Evolutionary conservation across 2,329 filamentous ascomycete species (phyloP).

Genomic region (Claviceps purpurea): DNA sequence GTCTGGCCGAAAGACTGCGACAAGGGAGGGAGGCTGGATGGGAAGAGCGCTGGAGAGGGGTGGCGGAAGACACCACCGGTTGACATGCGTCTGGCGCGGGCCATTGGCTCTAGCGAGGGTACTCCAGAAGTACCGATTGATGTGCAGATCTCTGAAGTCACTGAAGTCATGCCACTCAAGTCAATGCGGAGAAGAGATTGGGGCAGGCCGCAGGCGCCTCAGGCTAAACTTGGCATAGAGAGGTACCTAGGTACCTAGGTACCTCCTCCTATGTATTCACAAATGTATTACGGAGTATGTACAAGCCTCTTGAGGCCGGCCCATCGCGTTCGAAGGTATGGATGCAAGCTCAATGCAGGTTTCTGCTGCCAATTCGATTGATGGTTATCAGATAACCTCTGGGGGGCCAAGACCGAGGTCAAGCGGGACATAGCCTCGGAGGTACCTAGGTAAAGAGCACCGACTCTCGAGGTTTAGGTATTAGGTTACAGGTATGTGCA

Average conservation of each 20-base stretch:
- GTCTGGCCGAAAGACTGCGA: neutral
- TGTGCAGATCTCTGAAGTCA: neutral
- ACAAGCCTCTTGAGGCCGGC: too few species aligned
- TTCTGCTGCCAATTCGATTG: slow-evolving; percentile 4
- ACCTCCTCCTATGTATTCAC: too few species aligned
- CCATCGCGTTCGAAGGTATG: too few species aligned
- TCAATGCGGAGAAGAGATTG: neutral
- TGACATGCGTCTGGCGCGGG: neutral
- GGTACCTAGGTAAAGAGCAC: neutral
- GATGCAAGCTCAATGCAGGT: neutral
- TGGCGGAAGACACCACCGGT: neutral
- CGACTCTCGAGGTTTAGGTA: neutral
- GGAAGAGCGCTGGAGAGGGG: neutral
- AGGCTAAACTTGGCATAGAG: neutral
- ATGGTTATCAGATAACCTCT: neutral
- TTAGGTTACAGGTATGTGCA: neutral
- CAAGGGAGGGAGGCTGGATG: neutral
- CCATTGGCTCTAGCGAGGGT: neutral
- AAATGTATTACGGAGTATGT: too few species aligned
- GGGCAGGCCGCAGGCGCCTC: neutral
- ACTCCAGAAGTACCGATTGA: neutral
- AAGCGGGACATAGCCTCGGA: too few species aligned
- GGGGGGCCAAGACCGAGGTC: too few species aligned
- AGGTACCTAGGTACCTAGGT: too few species aligned
- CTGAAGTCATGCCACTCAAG: neutral